These are phyloP conservation scores for Volvox africanus DNA, from an alignment of 139 green algal species.

Conservation along the genomic window DNA sequence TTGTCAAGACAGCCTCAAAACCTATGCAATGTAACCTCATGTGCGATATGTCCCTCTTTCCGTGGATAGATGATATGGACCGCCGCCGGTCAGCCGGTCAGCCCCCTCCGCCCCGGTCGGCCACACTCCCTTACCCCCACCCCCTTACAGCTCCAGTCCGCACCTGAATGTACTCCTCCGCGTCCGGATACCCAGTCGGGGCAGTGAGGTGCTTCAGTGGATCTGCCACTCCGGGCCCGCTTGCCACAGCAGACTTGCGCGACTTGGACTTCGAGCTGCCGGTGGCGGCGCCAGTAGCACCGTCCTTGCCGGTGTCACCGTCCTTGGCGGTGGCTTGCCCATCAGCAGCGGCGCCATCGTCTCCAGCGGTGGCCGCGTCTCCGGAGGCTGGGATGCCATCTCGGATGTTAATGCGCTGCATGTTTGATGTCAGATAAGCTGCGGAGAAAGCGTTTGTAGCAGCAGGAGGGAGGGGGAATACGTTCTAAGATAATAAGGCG, in stretches of 20 bases:
- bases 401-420: conserved; percentile 24
- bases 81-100: background rate
- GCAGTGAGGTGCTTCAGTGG: conserved; percentile 16
- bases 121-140: background rate
- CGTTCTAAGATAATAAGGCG: too few relatives aligned
- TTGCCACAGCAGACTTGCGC: background rate
- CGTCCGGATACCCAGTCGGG: conserved; percentile 9
- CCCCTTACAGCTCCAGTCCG: background rate
- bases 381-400: background rate
- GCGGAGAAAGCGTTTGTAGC: background rate
- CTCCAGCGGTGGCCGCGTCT: background rate
- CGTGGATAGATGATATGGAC: background rate
- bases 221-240: conserved; percentile 16
- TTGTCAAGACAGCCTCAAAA: too few relatives aligned
- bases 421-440: conserved; percentile 35
- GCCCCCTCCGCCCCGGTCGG: background rate
- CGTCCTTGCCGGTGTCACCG: background rate
- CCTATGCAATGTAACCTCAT: too few relatives aligned
- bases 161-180: conserved; percentile 42
- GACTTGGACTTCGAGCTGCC: background rate
- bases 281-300: background rate
- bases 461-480: too few relatives aligned
- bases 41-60: too few relatives aligned
- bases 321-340: background rate
- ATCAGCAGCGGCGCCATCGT: conserved; percentile 2